These are phyloP conservation scores for Pelargonium fulgidum DNA, from an alignment of 441 rosid species.

Conservation along the genomic window DNA sequence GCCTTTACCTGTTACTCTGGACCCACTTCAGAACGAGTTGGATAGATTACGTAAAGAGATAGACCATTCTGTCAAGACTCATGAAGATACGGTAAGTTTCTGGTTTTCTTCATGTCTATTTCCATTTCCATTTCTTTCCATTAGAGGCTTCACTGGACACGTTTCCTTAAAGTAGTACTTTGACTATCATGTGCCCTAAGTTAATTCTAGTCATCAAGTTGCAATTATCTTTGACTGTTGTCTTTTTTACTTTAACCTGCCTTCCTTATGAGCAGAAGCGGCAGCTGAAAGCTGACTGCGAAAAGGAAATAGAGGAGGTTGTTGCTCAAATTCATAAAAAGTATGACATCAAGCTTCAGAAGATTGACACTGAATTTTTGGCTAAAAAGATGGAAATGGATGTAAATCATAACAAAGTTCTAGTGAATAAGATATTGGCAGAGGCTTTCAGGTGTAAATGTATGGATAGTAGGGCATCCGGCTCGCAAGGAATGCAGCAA, in stretches of 20 bases:
- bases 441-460: constrained; percentile 63
- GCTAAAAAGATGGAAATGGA: constrained; percentile 39
- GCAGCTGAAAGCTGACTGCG: constrained; percentile 38
- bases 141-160: background rate
- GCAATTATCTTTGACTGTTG: background rate
- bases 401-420: constrained; percentile 29
- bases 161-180: background rate
- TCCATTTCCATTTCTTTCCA: background rate
- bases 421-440: constrained; percentile 66
- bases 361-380: constrained; percentile 41
- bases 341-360: constrained; percentile 43
- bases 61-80: constrained; percentile 35
- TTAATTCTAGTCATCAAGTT: background rate
- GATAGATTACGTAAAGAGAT: constrained; percentile 50
- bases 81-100: constrained; percentile 47
- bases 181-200: background rate
- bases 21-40: constrained; percentile 77
- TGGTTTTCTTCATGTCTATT: background rate
- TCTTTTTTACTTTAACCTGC: constrained; percentile 13
- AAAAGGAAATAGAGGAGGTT: constrained; percentile 56
- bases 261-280: constrained; percentile 42
- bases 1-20: constrained; percentile 32
- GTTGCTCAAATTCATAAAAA: constrained; percentile 52
- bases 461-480: constrained; percentile 33
- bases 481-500: constrained; percentile 27